Base-by-base conservation (phyloP, 2,329 filamentous ascomycete genomes). In the Tothia fuscella region DNA sequence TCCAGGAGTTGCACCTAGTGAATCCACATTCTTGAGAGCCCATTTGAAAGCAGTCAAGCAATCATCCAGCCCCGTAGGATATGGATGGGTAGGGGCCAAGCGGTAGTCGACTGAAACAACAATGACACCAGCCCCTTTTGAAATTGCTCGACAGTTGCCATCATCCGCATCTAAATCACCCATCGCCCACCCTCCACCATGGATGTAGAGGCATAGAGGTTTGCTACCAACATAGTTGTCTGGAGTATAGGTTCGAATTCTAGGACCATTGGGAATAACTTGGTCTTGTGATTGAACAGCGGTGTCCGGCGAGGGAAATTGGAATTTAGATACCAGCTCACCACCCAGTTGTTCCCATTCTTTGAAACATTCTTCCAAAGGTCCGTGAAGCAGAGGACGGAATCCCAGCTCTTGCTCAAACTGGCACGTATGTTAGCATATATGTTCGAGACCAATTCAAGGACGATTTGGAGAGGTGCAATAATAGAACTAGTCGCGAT, bases 101-200 rank as follows among this genome's bases (percentile, higher is more conserved):
- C 57, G 48, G 35, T 61, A 62, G 28, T 55, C 54, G 5, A 61
- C 53, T 16, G 55, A 56, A 3, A 61, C 53, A n/a, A 61, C 45
- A 6, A 61, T 53, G 2, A 55, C 50, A 6, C 44, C 48, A 4
- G 50, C 51, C 26, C 44, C 46, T 47, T 55, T 52, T 26, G 51
- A 46, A 19, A 57, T 50, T 21, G 45, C 38, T 21, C 58, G 42
- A 26, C 52, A 55, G 24, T 48, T 47, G 1, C 47, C 38, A 45
- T 62, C 59, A 22, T 61, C 58, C 5, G 49, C 50, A 14, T 60
- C 52, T 2, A 62, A 30, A 32, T 58, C 51, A 10, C 58, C 56
- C 53, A 61, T 57, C 4, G 56, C 56, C 58, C 57, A 62, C 4
- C 58, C 59, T 29, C 59, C 59, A 24, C 58, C 53, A 46, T 62